Percentiles rank a stretch among this genome's conserved stretches.
These are phyloP conservation scores for Ampelomyces quisqualis DNA, from an alignment of 2,329 filamentous ascomycete genomes.

Conservation along the genomic window DNA sequence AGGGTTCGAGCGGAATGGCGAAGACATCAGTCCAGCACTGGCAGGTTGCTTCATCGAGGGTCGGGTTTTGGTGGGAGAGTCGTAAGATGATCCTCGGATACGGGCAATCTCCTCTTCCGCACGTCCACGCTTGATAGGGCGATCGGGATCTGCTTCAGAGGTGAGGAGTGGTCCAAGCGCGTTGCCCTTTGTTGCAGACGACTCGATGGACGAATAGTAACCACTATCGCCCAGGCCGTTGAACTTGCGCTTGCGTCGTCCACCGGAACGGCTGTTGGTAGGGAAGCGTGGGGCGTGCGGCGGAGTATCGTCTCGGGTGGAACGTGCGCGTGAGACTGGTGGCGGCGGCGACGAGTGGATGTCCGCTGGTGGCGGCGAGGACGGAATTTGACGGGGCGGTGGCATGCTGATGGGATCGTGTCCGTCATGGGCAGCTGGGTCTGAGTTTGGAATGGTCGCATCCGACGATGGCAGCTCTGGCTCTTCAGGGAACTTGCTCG, in stretches of 20 bases:
- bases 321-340: slow-evolving; percentile 64
- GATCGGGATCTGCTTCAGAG: slow-evolving; percentile 71
- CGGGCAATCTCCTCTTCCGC: slow-evolving; percentile 95
- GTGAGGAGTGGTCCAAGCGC: slow-evolving; percentile 65
- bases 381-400: slow-evolving; percentile 55
- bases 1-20: slow-evolving; percentile 43
- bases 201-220: slow-evolving; percentile 95
- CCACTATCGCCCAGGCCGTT: slow-evolving; percentile 87
- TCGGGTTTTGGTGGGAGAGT: slow-evolving; percentile 77
- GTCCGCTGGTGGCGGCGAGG: slow-evolving; percentile 67
- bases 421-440: slow-evolving; percentile 52
- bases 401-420: slow-evolving; percentile 47
- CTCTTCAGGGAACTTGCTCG: slow-evolving; percentile 54
- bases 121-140: slow-evolving; percentile 83
- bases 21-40: slow-evolving; percentile 41
- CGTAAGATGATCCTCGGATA: slow-evolving; percentile 86
- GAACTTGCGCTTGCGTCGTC: slow-evolving; percentile 73
- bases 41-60: slow-evolving; percentile 53
- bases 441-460: slow-evolving; percentile 54
- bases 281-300: slow-evolving; percentile 65
- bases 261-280: slow-evolving; percentile 61
- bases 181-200: slow-evolving; percentile 76
- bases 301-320: slow-evolving; percentile 67
- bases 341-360: slow-evolving; percentile 95
- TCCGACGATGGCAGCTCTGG: slow-evolving; percentile 53